Evolutionary conservation across 345 rosid species (phyloP), one percentile per base, ranked within the genome.

Genomic region (Firmiana major): DNA sequence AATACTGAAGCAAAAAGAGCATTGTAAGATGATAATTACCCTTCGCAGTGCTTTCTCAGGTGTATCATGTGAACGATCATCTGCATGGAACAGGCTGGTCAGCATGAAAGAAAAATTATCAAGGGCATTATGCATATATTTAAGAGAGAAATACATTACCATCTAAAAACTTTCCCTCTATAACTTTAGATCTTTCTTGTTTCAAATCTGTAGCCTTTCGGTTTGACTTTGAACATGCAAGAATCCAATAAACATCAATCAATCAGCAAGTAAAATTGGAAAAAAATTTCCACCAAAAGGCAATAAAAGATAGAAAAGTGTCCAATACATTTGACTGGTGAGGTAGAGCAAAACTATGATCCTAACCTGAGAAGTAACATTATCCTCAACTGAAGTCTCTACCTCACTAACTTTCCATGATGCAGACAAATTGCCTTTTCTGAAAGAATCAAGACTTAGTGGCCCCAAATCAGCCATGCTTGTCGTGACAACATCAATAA

Each of bases 401-500:
- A 72, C 73, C 63, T 84, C 90, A 59, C 22, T 63, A 78, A 79
- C 82, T 38, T 81, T 88, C 98, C 97, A 96, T 8, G 99, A 96
- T 59, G 93, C 93, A 60, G 98, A 83, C 80, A 89, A 51, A 77
- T 91, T 91, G 73, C 71, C 88, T 82, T 90, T 93, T 83, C 92
- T 91, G 76, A 93, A 90, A 77, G 87, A 84, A 88, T 90, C 95
- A 78, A 96, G 90, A 85, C 92, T 96, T 75, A 84, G 80, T 79
- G 97, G 97, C 51, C 95, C 92, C 89, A 90, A 77, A 86, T 93
- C 94, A 75, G 87, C 89, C 9, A 92, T 93, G 89, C 92, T 86
- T 40, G 91, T 78, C 13, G 83, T 42, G 45, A 96, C 83, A 71
- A 87, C 89, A 81, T 93, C 92, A 68, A 93, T 84, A 79, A 93